Percentiles rank a stretch among this genome's conserved stretches.
Evolutionary conservation across 441 rosid species (phyloP).

Genomic region (Oxalis stricta): DNA sequence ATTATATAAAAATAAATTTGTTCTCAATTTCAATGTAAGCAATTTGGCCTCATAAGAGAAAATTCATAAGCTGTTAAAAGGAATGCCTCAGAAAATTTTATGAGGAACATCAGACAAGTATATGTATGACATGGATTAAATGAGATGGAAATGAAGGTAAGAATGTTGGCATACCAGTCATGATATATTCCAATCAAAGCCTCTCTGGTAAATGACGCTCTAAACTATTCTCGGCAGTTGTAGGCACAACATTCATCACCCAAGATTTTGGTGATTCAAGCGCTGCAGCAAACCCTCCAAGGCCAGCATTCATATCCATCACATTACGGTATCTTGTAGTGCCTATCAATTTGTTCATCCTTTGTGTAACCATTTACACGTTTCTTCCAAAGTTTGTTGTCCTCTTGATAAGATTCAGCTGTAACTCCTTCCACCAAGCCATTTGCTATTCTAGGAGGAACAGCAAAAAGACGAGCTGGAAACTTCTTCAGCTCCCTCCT

Average conservation of each 20-base stretch:
- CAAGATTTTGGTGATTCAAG: slow-evolving; percentile 81
- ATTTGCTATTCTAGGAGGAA: slow-evolving; percentile 57
- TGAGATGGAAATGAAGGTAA: not conserved
- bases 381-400: slow-evolving; percentile 66
- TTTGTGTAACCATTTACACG: slow-evolving; percentile 55
- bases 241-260: slow-evolving; percentile 95
- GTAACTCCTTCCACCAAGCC: slow-evolving; percentile 50
- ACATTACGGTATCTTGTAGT: slow-evolving; percentile 65
- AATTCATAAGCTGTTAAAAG: not conserved
- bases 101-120: too few relatives aligned
- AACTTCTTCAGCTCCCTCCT: slow-evolving; percentile 67
- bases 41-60: not conserved
- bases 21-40: slow-evolving; percentile 2
- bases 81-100: too few relatives aligned
- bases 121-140: not conserved
- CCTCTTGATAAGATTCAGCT: slow-evolving; percentile 45
- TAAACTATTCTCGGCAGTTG: slow-evolving; percentile 53
- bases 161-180: slow-evolving; percentile 50
- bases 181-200: slow-evolving; percentile 85
- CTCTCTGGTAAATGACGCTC: slow-evolving; percentile 83
- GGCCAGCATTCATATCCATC: slow-evolving; percentile 94
- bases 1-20: slow-evolving; percentile 6
- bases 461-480: slow-evolving; percentile 68
- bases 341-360: slow-evolving; percentile 59
- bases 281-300: slow-evolving; percentile 92